Base-by-base conservation (phyloP, 331 rosid species). In the Acacia concinna region DNA sequence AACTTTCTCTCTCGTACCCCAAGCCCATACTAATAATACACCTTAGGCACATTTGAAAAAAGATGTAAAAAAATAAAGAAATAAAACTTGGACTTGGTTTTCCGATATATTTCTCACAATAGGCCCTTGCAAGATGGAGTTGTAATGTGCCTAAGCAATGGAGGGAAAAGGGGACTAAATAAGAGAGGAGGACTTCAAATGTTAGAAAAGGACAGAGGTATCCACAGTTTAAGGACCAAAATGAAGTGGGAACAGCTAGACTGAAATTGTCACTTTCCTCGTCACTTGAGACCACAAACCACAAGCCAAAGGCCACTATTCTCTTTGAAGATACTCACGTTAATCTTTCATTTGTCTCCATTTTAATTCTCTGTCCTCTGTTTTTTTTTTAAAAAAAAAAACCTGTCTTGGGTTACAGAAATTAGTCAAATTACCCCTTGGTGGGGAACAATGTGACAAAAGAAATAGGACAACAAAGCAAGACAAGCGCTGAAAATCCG, bases 181-280 rank as follows among this genome's bases (percentile, higher is more conserved):
- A 67, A 37, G 8, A 67, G 10, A 35, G 13, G 20, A 37, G n/a
- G n/a, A 40, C n/a, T 23, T 68, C 31, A 67, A 40, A 23, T 67
- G 28, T 21, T 35, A 68, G 8, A 40, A 38, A 40, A 23, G 30
- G 52, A 68, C 54, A 40, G 40, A 21, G 27, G 40, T 68, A n/a
- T 13, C 52, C 73, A 68, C n/a, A 40, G 51, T 10, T 23, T 40
- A 68, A 68, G 73, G 54, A 68, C 54, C 35, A 23, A 68, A 23
- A 68, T 40, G 73, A 68, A 68, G 52, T 68, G 54, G 54, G 54
- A 68, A 68, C 73, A 68, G 73, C 73, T 68, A 68, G 73, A 12
- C 51, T 23, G 54, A 40, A 23, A 12, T 68, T 40, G 52, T 68
- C 52, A 6, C 34, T 40, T 23, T 68, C 73, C 52, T 14, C 21